phyloP scores from a whole-genome alignment of 208 protist species.

The Acanthamoeba triangularis region DNA sequence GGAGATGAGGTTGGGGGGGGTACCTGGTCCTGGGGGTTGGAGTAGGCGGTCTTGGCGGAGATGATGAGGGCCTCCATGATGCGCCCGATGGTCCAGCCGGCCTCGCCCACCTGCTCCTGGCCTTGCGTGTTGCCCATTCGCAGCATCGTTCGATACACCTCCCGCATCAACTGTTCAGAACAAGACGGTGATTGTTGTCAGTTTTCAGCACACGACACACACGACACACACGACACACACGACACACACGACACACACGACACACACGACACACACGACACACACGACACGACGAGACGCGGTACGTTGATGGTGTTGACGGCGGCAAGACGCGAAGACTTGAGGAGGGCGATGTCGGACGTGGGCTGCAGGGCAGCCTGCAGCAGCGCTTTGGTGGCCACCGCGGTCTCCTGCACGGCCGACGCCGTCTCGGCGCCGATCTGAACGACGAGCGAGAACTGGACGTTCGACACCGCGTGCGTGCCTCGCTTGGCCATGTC shows the following conservation, averaged over 20 bases:
- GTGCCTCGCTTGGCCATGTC: slow-evolving; percentile 26
- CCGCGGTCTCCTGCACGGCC: slow-evolving; percentile 43
- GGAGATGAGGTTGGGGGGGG: neutral
- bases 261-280: neutral
- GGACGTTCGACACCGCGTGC: neutral
- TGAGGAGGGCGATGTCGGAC: slow-evolving; percentile 31
- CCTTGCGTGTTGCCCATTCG: neutral
- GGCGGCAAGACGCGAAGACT: slow-evolving; percentile 4
- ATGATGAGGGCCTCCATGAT: slow-evolving; percentile 69
- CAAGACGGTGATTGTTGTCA: neutral
- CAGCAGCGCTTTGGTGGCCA: slow-evolving; percentile 41
- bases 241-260: neutral
- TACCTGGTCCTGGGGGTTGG: slow-evolving; percentile 25
- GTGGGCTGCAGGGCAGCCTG: neutral
- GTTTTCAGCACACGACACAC: neutral
- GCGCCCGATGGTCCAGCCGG: neutral
- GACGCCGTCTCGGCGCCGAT: neutral
- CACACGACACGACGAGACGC: neutral
- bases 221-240: neutral
- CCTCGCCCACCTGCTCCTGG: slow-evolving; percentile 35
- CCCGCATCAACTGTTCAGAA: slow-evolving; percentile 10
- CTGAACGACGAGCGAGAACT: neutral
- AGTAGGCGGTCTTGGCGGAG: slow-evolving; percentile 51
- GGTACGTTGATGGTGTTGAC: slow-evolving; percentile 39
- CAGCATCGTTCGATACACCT: slow-evolving; percentile 25